phyloP scores from a whole-genome alignment of 2,329 filamentous ascomycete genomes.

The Fusarium hostae region DNA sequence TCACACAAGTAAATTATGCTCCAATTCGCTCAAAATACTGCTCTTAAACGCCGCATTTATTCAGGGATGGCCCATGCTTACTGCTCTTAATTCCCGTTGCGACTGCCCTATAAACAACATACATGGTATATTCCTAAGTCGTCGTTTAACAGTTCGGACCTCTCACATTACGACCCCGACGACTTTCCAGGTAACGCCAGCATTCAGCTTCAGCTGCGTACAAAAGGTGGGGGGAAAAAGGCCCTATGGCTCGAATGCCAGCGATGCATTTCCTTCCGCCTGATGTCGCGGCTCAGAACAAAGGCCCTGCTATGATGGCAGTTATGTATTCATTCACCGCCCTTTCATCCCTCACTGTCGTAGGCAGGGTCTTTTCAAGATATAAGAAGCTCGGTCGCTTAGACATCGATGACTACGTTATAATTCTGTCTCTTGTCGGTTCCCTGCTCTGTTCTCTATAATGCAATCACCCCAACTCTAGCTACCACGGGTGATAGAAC shows the following conservation, averaged over 20 bases:
- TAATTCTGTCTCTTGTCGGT: not conserved
- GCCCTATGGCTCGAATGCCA: not conserved
- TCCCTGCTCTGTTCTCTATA: not conserved
- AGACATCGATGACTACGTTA: not conserved
- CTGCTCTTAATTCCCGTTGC: not conserved
- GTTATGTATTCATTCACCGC: not conserved
- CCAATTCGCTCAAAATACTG: not conserved
- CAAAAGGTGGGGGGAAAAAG: not conserved
- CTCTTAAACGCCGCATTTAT: not conserved
- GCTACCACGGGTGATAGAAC: not conserved
- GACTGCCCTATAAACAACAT: not conserved
- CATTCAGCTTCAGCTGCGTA: not conserved
- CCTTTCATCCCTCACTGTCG: not conserved
- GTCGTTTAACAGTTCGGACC: fast-evolving
- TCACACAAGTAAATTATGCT: not conserved
- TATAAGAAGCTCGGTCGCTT: not conserved
- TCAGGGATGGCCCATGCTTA: not conserved
- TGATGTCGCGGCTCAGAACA: not conserved
- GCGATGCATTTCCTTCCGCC: not conserved
- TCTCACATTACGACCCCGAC: not conserved
- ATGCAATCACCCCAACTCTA: not conserved
- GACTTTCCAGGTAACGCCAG: not conserved
- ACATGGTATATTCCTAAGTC: not conserved
- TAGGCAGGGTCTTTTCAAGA: not conserved
- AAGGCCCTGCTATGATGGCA: not conserved